phyloP scores from a whole-genome alignment of 2,329 filamentous ascomycete genomes.

The Orbilia brochopaga region DNA sequence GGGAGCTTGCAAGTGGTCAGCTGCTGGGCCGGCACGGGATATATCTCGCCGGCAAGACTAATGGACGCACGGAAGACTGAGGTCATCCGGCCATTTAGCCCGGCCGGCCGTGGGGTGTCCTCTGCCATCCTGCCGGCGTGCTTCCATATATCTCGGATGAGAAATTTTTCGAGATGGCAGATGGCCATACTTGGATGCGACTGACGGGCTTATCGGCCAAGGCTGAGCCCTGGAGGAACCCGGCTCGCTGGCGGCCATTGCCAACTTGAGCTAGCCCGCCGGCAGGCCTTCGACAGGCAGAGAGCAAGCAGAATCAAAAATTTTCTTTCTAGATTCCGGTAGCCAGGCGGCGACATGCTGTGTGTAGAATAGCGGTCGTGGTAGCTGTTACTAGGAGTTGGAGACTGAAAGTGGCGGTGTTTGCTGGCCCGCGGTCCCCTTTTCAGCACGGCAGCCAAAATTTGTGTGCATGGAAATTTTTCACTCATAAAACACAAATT shows the following conservation, averaged over 20 bases:
- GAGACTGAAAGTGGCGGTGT: background rate
- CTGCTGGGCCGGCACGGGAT: conserved; percentile 23
- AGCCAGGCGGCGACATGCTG: background rate
- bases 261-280: conserved; percentile 33
- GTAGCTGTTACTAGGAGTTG: conserved; percentile 21
- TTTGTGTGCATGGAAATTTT: conserved; percentile 43
- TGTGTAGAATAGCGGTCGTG: background rate
- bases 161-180: conserved; percentile 39
- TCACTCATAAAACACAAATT: conserved; percentile 49
- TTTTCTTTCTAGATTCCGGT: background rate
- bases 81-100: conserved; percentile 33
- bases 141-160: conserved; percentile 28
- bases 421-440: conserved; percentile 24
- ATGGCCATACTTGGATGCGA: background rate
- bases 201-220: conserved; percentile 30
- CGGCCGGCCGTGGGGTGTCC: conserved; percentile 48
- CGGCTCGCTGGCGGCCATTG: conserved; percentile 33
- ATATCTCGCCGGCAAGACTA: conserved; percentile 6
- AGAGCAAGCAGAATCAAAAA: background rate
- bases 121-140: conserved; percentile 3
- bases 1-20: background rate
- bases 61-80: conserved; percentile 44
- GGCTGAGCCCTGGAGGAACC: conserved; percentile 26
- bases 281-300: background rate
- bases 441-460: conserved; percentile 32